These are phyloP conservation scores for Trypanosomatidae sp. DNA, from an alignment of 208 protist species.

Conservation along the genomic window DNA sequence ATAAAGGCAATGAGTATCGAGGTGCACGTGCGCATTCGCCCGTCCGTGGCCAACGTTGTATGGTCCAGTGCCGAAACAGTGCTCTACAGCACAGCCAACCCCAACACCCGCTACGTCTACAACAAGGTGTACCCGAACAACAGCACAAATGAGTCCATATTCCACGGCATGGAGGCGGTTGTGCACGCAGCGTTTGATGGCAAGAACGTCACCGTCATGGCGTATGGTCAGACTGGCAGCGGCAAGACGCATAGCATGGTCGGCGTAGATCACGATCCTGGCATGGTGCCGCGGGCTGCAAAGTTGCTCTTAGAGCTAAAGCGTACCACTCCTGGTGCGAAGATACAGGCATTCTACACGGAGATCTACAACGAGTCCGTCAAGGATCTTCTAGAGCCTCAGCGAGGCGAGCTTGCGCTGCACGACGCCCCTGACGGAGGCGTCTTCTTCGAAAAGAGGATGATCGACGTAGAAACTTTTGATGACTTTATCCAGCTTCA, in stretches of 20 bases:
- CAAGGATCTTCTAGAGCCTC: slow-evolving; percentile 66
- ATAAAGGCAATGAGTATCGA: slow-evolving; percentile 74
- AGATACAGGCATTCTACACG: slow-evolving; percentile 69
- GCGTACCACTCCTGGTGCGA: slow-evolving; percentile 37
- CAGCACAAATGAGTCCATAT: slow-evolving; percentile 76
- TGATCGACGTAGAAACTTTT: slow-evolving; percentile 54
- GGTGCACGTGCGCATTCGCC: slow-evolving; percentile 85
- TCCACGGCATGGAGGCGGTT: slow-evolving; percentile 75
- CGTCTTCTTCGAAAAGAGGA: slow-evolving; percentile 46
- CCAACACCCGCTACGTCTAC: slow-evolving; percentile 80
- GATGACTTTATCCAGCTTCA: slow-evolving; percentile 74
- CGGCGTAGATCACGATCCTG: slow-evolving; percentile 46
- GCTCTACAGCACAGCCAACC: slow-evolving; percentile 78
- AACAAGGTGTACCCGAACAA: slow-evolving; percentile 85
- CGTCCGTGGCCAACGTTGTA: slow-evolving; percentile 50
- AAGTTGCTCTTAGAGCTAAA: slow-evolving; percentile 67
- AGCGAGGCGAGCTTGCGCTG: slow-evolving; percentile 35
- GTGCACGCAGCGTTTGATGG: slow-evolving; percentile 80
- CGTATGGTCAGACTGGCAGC: slow-evolving; percentile 92
- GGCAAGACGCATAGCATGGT: slow-evolving; percentile 93
- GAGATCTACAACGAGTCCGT: slow-evolving; percentile 91
- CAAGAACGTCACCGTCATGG: slow-evolving; percentile 78
- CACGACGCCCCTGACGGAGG: slow-evolving; percentile 50
- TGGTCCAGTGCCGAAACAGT: slow-evolving; percentile 88
- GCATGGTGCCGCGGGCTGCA: slow-evolving; percentile 51